Evolutionary conservation across 179 eudicot genomes (phyloP).

Genomic region (Amaranthus tricolor): DNA sequence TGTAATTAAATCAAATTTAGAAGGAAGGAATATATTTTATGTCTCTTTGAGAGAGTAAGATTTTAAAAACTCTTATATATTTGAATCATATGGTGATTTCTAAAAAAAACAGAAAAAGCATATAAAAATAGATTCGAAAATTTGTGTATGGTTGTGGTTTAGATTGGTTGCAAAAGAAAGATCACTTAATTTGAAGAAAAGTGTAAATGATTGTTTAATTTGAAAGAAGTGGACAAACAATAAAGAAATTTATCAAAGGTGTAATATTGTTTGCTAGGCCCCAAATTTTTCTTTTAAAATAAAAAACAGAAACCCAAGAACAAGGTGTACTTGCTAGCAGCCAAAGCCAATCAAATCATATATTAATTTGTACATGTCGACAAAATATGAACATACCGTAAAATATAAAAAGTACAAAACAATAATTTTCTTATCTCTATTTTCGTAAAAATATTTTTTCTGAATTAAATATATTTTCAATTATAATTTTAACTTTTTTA

Average conservation of each 20-base stretch:
- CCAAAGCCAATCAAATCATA: background rate
- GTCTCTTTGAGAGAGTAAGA: too few relatives aligned
- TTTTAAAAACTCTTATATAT: too few relatives aligned
- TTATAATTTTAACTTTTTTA: too few relatives aligned
- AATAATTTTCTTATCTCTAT: too few relatives aligned
- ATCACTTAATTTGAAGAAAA: background rate
- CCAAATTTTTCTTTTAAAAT: background rate
- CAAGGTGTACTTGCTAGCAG: background rate
- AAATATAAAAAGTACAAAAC: too few relatives aligned
- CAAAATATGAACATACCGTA: too few relatives aligned
- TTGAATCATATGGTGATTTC: too few relatives aligned
- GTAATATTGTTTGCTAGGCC: background rate
- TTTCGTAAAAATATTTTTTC: too few relatives aligned
- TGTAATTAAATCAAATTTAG: too few relatives aligned
- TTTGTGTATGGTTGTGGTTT: constrained; percentile 5
- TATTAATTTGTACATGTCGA: background rate
- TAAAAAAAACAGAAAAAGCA: background rate
- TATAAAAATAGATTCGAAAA: constrained; percentile 10
- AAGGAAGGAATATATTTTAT: too few relatives aligned
- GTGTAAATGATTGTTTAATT: background rate
- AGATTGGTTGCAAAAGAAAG: background rate
- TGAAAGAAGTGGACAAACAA: background rate
- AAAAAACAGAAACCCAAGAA: background rate
- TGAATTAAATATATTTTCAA: too few relatives aligned
- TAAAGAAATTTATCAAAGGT: background rate